Conservation (phyloP, 73 alveolate species). For the Tetrahymena malaccensis region DNA sequence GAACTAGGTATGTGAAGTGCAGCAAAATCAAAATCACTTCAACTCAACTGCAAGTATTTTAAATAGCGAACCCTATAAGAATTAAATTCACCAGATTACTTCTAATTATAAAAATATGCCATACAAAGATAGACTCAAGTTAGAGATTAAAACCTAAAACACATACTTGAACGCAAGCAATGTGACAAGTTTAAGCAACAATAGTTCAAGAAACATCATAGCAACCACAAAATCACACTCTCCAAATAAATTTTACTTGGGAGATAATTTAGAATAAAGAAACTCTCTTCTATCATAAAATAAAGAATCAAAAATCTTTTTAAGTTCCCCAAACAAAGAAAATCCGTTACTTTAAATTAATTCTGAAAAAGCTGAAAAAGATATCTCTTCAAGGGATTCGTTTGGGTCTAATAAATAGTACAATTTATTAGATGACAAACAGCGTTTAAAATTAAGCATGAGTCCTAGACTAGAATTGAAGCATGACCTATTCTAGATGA, state of each 20-base stretch:
- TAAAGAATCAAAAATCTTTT: background rate
- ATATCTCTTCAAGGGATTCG: background rate
- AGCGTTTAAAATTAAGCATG: background rate
- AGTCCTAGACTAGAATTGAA: background rate
- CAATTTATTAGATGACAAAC: background rate
- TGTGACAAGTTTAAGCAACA: background rate
- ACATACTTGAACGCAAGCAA: background rate
- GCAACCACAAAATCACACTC: background rate
- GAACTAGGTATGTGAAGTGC: background rate
- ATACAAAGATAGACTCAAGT: background rate
- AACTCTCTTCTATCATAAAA: background rate
- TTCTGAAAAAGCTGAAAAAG: background rate
- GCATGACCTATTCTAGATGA: background rate
- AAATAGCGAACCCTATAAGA: background rate
- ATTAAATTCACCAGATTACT: background rate
- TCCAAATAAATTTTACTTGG: background rate
- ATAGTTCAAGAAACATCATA: background rate
- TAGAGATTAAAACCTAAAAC: background rate
- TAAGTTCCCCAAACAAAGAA: background rate
- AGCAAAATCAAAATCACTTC: background rate
- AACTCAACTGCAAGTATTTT: background rate
- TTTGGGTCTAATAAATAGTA: background rate
- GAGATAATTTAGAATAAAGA: background rate
- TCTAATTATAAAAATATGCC: background rate
- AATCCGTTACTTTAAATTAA: background rate